Evolutionary conservation across 2,329 filamentous ascomycete genomes (phyloP).

Genomic region (Stachybotrys chlorohalonatus): DNA sequence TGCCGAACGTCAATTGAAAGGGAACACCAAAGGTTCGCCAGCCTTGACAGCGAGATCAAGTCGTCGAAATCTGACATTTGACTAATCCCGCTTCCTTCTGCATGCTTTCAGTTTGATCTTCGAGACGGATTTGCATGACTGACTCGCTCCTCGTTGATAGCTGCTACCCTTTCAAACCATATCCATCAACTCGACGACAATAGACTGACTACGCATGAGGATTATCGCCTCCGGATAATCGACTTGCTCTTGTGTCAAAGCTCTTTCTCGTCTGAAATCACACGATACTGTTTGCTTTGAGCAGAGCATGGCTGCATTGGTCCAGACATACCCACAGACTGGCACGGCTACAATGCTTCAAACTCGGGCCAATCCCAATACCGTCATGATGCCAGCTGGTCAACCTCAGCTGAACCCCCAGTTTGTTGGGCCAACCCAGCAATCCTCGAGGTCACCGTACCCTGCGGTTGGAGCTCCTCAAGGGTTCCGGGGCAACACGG

Average conservation of each 20-base stretch:
- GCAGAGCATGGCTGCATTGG: constrained; percentile 64
- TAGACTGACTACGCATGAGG: not conserved
- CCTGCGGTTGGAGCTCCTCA: constrained; percentile 25
- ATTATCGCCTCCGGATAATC: not conserved
- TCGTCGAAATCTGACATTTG: constrained; percentile 10
- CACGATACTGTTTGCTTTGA: not conserved
- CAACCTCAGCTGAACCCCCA: constrained; percentile 42
- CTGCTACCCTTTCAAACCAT: not conserved
- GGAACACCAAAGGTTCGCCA: constrained; percentile 5
- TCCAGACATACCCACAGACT: constrained; percentile 71
- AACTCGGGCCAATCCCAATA: constrained; percentile 53
- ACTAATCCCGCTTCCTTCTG: not conserved
- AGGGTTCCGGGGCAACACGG: constrained; percentile 45
- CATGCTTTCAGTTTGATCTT: not conserved
- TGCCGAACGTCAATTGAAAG: constrained; percentile 16
- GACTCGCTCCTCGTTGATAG: not conserved
- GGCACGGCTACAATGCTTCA: constrained; percentile 68
- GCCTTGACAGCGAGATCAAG: too few relatives aligned
- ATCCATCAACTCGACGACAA: not conserved
- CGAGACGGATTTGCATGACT: not conserved
- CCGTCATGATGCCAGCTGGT: constrained; percentile 36
- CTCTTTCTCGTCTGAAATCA: not conserved
- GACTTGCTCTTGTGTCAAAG: not conserved
- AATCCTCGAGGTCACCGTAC: constrained; percentile 20
- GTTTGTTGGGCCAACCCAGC: constrained; percentile 31